Percentiles rank a stretch among this genome's conserved stretches.
Evolutionary conservation across 805 yeast species (phyloP).

Genomic region (Lachancea nothofagi): DNA sequence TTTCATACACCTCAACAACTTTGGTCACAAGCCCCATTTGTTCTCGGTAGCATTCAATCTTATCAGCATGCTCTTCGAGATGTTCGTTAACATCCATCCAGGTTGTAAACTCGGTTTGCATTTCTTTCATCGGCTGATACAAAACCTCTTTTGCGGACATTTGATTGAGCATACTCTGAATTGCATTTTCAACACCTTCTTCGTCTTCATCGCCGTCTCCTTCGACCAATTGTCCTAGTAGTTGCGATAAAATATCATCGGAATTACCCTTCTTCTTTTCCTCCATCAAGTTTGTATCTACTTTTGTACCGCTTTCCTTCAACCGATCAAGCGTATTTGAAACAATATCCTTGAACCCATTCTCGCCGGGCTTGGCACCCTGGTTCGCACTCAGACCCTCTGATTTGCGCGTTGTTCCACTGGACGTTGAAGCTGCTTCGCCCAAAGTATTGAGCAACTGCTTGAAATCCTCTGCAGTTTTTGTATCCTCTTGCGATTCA

Average conservation of each 20-base stretch:
- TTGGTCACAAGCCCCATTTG: constrained; percentile 60
- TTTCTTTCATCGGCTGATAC: constrained; percentile 82
- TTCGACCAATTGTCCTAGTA: constrained; percentile 57
- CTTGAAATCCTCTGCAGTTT: constrained; percentile 33
- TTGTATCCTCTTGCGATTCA: constrained; percentile 12
- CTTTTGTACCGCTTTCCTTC: constrained; percentile 66
- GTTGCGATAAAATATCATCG: constrained; percentile 52
- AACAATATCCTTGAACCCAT: constrained; percentile 66
- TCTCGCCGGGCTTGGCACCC: constrained; percentile 21
- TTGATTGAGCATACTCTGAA: constrained; percentile 72
- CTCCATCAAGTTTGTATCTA: constrained; percentile 51
- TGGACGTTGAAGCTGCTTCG: constrained; percentile 23
- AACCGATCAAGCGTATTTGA: constrained; percentile 74
- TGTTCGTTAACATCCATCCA: constrained; percentile 58
- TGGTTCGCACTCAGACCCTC: constrained; percentile 3
- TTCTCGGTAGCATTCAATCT: constrained; percentile 46
- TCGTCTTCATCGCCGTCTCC: constrained; percentile 21
- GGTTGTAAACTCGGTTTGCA: constrained; percentile 63
- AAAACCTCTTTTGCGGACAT: constrained; percentile 79
- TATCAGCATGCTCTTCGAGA: constrained; percentile 38
- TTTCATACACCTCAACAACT: constrained; percentile 64
- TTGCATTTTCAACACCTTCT: constrained; percentile 51
- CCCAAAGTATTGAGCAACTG: constrained; percentile 30
- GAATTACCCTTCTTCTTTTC: constrained; percentile 43
- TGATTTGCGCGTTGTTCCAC: constrained; percentile 9